Conservation (phyloP, 768 basidiomycete genomes). For the Pleurotus cornucopiae region DNA sequence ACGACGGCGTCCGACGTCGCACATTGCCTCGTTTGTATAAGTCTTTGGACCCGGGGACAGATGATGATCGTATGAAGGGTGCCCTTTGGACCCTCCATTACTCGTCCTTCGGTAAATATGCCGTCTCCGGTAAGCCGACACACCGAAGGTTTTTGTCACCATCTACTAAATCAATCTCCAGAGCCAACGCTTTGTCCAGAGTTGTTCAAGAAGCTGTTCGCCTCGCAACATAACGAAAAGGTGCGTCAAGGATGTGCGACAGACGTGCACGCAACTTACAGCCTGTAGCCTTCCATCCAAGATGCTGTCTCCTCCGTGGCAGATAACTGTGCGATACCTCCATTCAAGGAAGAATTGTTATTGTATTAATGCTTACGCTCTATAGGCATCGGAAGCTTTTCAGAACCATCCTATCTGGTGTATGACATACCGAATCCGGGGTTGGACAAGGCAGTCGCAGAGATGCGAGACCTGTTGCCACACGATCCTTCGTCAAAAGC, state of each 20-base stretch:
- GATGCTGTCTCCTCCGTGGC: constrained; percentile 60
- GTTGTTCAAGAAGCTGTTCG: constrained; percentile 60
- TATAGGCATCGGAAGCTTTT: constrained; percentile 54
- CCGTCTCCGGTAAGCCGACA: constrained; percentile 34
- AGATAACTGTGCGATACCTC: constrained; percentile 48
- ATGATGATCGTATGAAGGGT: constrained; percentile 92
- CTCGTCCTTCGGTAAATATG: constrained; percentile 54
- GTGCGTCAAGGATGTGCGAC: constrained; percentile 25
- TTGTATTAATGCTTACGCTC: neutral
- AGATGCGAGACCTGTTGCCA: constrained; percentile 33
- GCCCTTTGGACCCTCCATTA: constrained; percentile 76
- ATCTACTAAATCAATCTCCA: constrained; percentile 16
- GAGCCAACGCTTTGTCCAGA: constrained; percentile 62
- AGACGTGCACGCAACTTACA: neutral
- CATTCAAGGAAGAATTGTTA: constrained; percentile 9
- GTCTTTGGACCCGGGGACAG: constrained; percentile 61
- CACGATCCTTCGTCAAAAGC: constrained; percentile 27
- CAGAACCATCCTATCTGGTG: constrained; percentile 56
- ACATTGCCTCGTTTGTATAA: constrained; percentile 54
- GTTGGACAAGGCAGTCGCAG: constrained; percentile 31
- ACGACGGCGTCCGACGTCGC: constrained; percentile 67
- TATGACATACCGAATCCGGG: constrained; percentile 45
- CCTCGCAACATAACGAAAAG: constrained; percentile 83
- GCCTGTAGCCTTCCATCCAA: constrained; percentile 67
- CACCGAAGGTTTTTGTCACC: neutral